phyloP scores from a whole-genome alignment of 331 rosid species.

The Prunus yedoensis region DNA sequence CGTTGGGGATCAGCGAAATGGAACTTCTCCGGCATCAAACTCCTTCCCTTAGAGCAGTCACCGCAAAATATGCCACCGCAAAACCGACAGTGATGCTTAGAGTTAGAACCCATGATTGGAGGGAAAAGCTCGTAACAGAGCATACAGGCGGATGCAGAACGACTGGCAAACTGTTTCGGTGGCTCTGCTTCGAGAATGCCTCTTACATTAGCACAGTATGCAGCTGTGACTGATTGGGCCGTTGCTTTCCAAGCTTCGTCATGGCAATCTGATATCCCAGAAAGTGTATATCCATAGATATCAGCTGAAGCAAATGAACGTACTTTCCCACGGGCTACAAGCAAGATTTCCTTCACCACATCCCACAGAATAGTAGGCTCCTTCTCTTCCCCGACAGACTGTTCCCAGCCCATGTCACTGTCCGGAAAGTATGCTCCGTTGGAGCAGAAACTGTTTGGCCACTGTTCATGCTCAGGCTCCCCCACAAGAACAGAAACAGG shows the following conservation, averaged over 20 bases:
- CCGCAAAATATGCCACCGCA: constrained; percentile 86
- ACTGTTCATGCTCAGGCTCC: constrained; percentile 72
- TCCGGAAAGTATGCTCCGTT: constrained; percentile 45
- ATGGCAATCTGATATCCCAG: constrained; percentile 66
- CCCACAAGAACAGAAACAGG: constrained; percentile 96
- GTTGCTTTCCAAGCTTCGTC: constrained; percentile 94
- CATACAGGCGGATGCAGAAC: constrained; percentile 91
- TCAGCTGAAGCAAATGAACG: constrained; percentile 68
- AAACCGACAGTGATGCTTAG: constrained; percentile 95
- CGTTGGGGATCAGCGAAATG: constrained; percentile 81
- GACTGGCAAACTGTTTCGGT: constrained; percentile 91
- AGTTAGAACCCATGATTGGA: constrained; percentile 88
- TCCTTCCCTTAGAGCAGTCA: constrained; percentile 87
- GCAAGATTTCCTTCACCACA: constrained; percentile 83
- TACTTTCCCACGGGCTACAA: constrained; percentile 79
- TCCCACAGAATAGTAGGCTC: constrained; percentile 98
- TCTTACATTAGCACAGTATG: constrained; percentile 55
- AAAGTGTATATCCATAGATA: constrained; percentile 32
- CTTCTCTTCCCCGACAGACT: constrained; percentile 66
- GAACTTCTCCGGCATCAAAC: constrained; percentile 79
- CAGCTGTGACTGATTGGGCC: constrained; percentile 84
- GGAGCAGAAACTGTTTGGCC: constrained; percentile 42
- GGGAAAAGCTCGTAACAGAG: constrained; percentile 89
- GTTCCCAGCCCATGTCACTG: constrained; percentile 78
- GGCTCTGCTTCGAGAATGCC: constrained; percentile 89